Evolutionary conservation across 2,329 filamentous ascomycete genomes (phyloP).

Genomic region (Trichoderma sp.): DNA sequence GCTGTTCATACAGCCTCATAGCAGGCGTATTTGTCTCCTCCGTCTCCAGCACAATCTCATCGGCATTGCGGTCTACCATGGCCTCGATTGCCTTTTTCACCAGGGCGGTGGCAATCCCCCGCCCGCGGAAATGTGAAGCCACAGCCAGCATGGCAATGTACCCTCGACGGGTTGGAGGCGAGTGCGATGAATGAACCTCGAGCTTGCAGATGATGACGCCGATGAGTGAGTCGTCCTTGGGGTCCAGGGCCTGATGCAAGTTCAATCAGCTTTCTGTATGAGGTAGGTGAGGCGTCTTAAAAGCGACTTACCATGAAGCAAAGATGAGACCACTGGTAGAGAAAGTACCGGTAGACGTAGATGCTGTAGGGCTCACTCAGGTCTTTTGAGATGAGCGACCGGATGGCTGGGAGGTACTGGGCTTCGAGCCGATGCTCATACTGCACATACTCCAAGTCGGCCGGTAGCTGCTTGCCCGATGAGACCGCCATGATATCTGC

Average conservation of each 20-base stretch:
- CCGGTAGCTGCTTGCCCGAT: slow-evolving; percentile 41
- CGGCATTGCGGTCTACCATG: slow-evolving; percentile 81
- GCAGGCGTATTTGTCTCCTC: slow-evolving; percentile 90
- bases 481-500: slow-evolving; percentile 39
- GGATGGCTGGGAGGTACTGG: slow-evolving; percentile 78
- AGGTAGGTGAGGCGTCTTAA: background rate
- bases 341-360: slow-evolving; percentile 97
- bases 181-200: slow-evolving; percentile 83
- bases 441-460: slow-evolving; percentile 60
- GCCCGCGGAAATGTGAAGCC: slow-evolving; percentile 73
- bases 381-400: slow-evolving; percentile 91
- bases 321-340: slow-evolving; percentile 97
- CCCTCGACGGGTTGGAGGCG: slow-evolving; percentile 71
- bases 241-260: slow-evolving; percentile 56
- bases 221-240: slow-evolving; percentile 65
- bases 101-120: slow-evolving; percentile 83
- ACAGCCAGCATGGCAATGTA: slow-evolving; percentile 99
- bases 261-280: slow-evolving; percentile 12
- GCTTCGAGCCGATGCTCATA: slow-evolving; percentile 63
- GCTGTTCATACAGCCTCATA: slow-evolving; percentile 86
- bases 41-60: slow-evolving; percentile 94
- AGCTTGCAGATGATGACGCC: slow-evolving; percentile 95
- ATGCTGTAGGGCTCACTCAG: slow-evolving; percentile 98
- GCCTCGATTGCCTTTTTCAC: slow-evolving; percentile 90
- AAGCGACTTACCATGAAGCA: slow-evolving; percentile 75